Conservation (phyloP, 352 stramenopile species). For the Blastocystis sp. region DNA sequence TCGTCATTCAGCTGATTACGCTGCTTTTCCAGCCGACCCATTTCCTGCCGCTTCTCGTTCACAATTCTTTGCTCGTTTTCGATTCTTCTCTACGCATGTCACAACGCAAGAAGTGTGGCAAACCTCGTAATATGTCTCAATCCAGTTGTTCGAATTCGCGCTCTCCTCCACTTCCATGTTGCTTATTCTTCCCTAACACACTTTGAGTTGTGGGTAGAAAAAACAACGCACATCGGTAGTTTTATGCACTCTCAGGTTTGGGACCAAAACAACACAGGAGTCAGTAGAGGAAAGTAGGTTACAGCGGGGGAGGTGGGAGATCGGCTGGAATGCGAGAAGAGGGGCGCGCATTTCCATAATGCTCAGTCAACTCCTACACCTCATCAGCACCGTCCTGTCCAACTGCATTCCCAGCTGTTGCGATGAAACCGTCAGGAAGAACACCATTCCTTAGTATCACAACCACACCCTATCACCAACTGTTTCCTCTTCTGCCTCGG, state of each 20-base stretch:
- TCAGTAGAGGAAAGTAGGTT: neutral
- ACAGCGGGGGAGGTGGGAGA: neutral
- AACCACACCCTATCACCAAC: no score
- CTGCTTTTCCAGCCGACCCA: conserved; percentile 95
- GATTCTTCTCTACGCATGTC: conserved; percentile 85
- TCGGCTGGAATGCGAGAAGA: neutral
- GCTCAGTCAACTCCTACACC: neutral
- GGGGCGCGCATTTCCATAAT: neutral
- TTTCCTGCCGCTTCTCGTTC: conserved; percentile 91
- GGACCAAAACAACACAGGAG: neutral
- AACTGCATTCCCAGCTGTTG: neutral
- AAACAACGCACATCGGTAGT: conserved; percentile 3
- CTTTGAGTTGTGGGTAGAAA: neutral
- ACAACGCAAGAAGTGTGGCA: neutral
- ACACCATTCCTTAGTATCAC: neutral
- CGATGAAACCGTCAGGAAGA: neutral
- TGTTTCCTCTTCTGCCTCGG: neutral
- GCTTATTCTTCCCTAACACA: conserved; percentile 11
- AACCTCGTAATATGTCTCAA: conserved; percentile 58
- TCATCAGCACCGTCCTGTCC: neutral
- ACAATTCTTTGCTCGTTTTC: conserved; percentile 90
- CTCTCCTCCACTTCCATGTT: conserved; percentile 43
- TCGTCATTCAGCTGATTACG: conserved; percentile 99
- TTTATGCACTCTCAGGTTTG: neutral
- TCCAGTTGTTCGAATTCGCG: conserved; percentile 31